These are phyloP conservation scores for Cylindricascospora bacillispora DNA, from an alignment of 1,139 yeast genomes.

Conservation along the genomic window DNA sequence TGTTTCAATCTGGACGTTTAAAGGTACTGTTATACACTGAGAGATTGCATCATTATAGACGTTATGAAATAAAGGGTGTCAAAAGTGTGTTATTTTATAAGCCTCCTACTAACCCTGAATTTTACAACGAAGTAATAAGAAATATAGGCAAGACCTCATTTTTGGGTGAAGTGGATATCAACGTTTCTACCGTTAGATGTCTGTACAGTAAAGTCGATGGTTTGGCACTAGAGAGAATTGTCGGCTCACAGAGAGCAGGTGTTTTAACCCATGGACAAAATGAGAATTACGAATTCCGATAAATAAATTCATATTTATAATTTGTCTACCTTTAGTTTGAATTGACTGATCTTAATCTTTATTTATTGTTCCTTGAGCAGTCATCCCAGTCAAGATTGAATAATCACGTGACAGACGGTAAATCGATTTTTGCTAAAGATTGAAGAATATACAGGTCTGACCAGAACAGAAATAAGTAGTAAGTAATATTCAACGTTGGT, in stretches of 20 bases:
- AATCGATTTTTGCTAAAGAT: too few species aligned
- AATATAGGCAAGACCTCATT: conserved; percentile 33
- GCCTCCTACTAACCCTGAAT: conserved; percentile 72
- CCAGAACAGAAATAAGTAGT: too few species aligned
- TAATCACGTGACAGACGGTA: too few species aligned
- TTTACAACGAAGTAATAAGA: conserved; percentile 63
- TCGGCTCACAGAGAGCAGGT: conserved; percentile 69
- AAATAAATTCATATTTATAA: too few species aligned
- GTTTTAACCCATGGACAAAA: conserved; percentile 54
- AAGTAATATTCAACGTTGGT: too few species aligned
- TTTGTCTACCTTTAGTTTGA: too few species aligned
- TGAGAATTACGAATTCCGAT: conserved; percentile 62
- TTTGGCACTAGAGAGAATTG: conserved; percentile 65
- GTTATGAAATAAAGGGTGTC: conserved; percentile 81
- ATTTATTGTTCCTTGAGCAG: too few species aligned
- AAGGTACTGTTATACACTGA: conserved; percentile 79
- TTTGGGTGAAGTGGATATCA: conserved; percentile 39
- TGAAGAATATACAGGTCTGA: too few species aligned
- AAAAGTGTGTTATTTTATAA: conserved; percentile 72
- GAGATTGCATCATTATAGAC: conserved; percentile 81
- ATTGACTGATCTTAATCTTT: too few species aligned
- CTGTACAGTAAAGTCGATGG: conserved; percentile 77
- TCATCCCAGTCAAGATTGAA: too few species aligned
- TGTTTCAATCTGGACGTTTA: conserved; percentile 50
- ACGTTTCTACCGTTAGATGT: conserved; percentile 51